Evolutionary conservation across 2,329 filamentous ascomycete genomes (phyloP), one percentile per base, ranked within the genome.

Genomic region (Colletotrichum sp.): DNA sequence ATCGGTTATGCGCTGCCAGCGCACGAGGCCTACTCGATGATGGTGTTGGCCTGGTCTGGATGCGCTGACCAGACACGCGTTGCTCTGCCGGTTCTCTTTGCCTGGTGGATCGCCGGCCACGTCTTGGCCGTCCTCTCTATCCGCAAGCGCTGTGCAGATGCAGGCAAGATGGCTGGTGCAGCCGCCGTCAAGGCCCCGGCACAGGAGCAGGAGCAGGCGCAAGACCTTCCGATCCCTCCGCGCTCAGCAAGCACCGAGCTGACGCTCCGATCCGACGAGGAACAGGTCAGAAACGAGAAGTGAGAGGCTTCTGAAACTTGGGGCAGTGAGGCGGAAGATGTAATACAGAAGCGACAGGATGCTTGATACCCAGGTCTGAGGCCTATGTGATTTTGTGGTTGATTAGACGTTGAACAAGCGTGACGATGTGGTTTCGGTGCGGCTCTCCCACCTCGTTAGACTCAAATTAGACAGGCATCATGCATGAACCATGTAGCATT

Each of bases 41-140:
- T 88, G 12, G 79, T 85, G 1, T 80, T 86, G 24, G 84, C 87
- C 6, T 88, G 86, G 86, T 85, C 85, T 5, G 83, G 83, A 24
- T 87, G 86, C 6, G 82, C 84, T n/a, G 84, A 84, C 28, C 78
- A 81, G 30, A 79, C 86, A 1, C 82, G 84, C 52, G 81, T 83
- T 36, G 82, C 84, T 1, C 80, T 89, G 2, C 86, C 87, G 0
- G 82, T 88, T 4, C 77, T 89, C 4, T 88, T 88, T 34, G 71
- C 83, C 0, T 86, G 82, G 82, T 86, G 84, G 78, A 36, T 86
- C 21, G 70, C 79, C 3, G 80, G 78, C 3, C 80, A 82, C n/a
- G 71, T 82, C 2, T 74, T 75, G 0, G 76, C 77, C 0, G 80
- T 75, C 16, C 82, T 81, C 28, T 78, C 80, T 8, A 76, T 81